These are phyloP conservation scores for Polytrichum commune DNA, from an alignment of 225 moss, liverwort and hornwort genomes.

Conservation along the genomic window DNA sequence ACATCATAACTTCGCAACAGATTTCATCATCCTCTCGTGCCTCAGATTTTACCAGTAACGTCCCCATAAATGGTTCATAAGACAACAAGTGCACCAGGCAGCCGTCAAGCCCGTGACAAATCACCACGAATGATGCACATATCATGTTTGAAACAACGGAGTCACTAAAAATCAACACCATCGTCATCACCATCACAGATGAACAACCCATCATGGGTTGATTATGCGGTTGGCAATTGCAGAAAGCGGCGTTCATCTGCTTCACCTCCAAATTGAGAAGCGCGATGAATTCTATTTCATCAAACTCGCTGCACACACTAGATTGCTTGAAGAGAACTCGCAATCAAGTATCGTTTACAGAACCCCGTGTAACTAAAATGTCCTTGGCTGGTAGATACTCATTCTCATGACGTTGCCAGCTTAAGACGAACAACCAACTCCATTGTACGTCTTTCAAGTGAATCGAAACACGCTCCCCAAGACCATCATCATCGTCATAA, in stretches of 20 bases:
- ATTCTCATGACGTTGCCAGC: neutral
- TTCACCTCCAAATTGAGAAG: neutral
- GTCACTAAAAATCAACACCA: too few relatives aligned
- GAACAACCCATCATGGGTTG: too few relatives aligned
- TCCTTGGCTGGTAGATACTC: neutral
- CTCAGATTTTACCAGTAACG: too few relatives aligned
- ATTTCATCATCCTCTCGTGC: too few relatives aligned
- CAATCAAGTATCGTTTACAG: neutral
- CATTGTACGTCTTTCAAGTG: neutral
- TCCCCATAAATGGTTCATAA: too few relatives aligned
- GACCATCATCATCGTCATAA: neutral
- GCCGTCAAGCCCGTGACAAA: too few relatives aligned
- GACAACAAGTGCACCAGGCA: too few relatives aligned
- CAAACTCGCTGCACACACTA: neutral
- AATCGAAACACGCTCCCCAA: neutral
- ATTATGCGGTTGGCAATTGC: too few relatives aligned
- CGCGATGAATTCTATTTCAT: neutral
- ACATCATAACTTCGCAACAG: too few relatives aligned
- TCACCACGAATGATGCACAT: too few relatives aligned
- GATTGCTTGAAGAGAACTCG: neutral
- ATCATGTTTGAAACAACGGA: too few relatives aligned
- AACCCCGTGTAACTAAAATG: neutral
- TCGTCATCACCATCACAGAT: too few relatives aligned
- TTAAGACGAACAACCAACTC: neutral
- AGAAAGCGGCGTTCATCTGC: neutral